Base-by-base conservation (phyloP, 2,329 filamentous ascomycete genomes). In the Hypoxylon sp. region DNA sequence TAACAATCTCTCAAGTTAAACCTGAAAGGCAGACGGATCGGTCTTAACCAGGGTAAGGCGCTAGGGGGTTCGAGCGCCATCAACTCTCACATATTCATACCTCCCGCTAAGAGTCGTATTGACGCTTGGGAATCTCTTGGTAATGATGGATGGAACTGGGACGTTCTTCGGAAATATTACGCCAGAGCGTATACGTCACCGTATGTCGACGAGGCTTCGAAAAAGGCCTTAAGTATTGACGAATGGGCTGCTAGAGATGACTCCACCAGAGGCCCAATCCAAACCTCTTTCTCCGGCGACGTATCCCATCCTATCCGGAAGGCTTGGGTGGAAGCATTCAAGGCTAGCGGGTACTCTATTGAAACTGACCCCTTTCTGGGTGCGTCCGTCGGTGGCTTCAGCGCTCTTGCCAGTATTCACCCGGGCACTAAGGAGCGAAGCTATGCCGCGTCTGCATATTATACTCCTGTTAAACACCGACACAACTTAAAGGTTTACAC, bases 41-140 rank as follows among this genome's bases (percentile, higher is more conserved):
- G n/a, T 14, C 2, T 75, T 2, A 60, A 53, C 14, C 73, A 75
- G 45, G 73, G 72, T 13, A 72, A 71, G 23, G 49, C 60, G 4
- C 60, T 75, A n/a, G 73, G 73, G 0, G 73, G 71, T 11, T 73
- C 71, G 0, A 73, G 69, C 52, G 65, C 63, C n/a, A 70, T 75
- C 2, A 74, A 75, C 48, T 68, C 66, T 0, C 69, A 70, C 2
- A 60, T 73, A 14, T 75, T 69, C 36, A 64, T 65, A 1, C 69
- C 71, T 21, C 66, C 69, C 5, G 48, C 69, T 0, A 58, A 63
- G 25, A 43, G 30, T 5, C 13, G 72, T 5, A 51, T 70, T 53
- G 68, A 74, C 9, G 53, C 58, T 2, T 74, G 72, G 72, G 67
- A 51, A 11, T 53, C 57, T 3, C 58, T 75, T 2, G 72, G 72